phyloP scores from a whole-genome alignment of 768 basidiomycete genomes.

The Calocera viscosa region DNA sequence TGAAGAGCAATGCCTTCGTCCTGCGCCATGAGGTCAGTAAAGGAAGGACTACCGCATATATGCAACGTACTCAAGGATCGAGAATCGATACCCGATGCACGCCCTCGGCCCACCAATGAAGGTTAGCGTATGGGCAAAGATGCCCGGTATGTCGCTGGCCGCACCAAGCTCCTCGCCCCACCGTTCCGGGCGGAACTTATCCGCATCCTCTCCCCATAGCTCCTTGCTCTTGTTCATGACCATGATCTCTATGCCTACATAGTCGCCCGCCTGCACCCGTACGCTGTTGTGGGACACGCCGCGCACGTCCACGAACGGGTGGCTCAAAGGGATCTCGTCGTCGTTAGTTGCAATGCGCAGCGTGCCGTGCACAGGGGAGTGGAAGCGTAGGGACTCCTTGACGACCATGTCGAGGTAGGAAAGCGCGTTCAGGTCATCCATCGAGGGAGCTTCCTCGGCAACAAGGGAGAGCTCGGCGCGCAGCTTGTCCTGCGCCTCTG shows the following conservation, averaged over 20 bases:
- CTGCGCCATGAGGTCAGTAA: neutral
- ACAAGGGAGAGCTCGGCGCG: conserved; percentile 44
- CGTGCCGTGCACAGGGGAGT: conserved; percentile 39
- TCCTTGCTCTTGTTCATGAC: conserved; percentile 39
- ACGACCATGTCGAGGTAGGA: conserved; percentile 59
- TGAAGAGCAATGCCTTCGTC: conserved; percentile 14
- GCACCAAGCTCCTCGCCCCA: neutral
- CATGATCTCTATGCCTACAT: conserved; percentile 39
- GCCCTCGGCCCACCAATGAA: conserved; percentile 13
- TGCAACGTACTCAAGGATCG: neutral
- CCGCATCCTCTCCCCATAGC: conserved; percentile 53
- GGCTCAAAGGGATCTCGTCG: conserved; percentile 40
- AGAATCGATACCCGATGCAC: conserved; percentile 12
- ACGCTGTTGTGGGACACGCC: neutral
- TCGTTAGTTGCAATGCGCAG: conserved; percentile 39
- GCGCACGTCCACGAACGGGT: conserved; percentile 35
- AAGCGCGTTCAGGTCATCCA: conserved; percentile 55
- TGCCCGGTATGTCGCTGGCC: conserved; percentile 7
- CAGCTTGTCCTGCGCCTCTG: conserved; percentile 41
- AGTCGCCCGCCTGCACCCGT: conserved; percentile 27
- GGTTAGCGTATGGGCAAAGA: neutral
- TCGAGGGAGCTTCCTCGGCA: conserved; percentile 40
- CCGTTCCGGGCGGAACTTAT: conserved; percentile 32
- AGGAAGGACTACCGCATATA: neutral
- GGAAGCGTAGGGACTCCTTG: conserved; percentile 45